Percentiles rank a stretch among this genome's conserved stretches.
phyloP scores from a whole-genome alignment of 805 yeast species.

The Zygosaccharomyces bisporus region DNA sequence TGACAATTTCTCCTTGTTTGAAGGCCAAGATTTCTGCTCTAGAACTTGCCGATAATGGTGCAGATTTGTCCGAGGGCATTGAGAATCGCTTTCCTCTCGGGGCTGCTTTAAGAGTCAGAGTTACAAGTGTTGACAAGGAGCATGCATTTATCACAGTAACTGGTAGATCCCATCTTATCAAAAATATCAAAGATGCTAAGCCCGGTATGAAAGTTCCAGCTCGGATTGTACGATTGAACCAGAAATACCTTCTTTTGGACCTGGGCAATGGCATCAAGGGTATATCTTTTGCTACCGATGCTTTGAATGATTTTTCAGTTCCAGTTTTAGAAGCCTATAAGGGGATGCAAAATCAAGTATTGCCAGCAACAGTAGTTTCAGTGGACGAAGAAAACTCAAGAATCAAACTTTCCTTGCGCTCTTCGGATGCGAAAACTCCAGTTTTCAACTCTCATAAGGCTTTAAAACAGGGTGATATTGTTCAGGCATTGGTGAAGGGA shows the following conservation, averaged over 20 bases:
- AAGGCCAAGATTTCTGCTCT: conserved; percentile 63
- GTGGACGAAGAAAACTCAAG: conserved; percentile 43
- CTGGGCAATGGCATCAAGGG: conserved; percentile 55
- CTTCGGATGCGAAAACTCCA: conserved; percentile 47
- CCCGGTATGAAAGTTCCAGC: conserved; percentile 59
- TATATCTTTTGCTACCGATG: conserved; percentile 70
- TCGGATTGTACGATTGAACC: conserved; percentile 55
- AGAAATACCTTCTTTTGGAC: conserved; percentile 61
- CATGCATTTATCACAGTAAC: conserved; percentile 49
- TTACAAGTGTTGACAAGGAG: conserved; percentile 50
- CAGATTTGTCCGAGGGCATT: conserved; percentile 45
- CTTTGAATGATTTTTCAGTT: conserved; percentile 61
- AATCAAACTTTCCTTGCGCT: conserved; percentile 62
- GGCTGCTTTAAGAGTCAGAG: conserved; percentile 56
- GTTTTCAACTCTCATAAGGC: conserved; percentile 48
- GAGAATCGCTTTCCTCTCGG: conserved; percentile 68
- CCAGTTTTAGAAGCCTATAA: conserved; percentile 48
- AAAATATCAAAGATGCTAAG: conserved; percentile 45
- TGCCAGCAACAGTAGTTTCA: conserved; percentile 50
- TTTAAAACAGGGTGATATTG: conserved; percentile 63
- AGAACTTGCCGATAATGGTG: conserved; percentile 54
- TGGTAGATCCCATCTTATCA: conserved; percentile 45
- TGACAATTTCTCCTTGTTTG: conserved; percentile 62
- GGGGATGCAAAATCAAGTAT: conserved; percentile 45
- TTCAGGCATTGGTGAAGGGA: conserved; percentile 76